Evolutionary conservation across 805 yeast genomes (phyloP), one percentile per base, ranked within the genome.

Genomic region (Vanderwaltozyma polyspora): DNA sequence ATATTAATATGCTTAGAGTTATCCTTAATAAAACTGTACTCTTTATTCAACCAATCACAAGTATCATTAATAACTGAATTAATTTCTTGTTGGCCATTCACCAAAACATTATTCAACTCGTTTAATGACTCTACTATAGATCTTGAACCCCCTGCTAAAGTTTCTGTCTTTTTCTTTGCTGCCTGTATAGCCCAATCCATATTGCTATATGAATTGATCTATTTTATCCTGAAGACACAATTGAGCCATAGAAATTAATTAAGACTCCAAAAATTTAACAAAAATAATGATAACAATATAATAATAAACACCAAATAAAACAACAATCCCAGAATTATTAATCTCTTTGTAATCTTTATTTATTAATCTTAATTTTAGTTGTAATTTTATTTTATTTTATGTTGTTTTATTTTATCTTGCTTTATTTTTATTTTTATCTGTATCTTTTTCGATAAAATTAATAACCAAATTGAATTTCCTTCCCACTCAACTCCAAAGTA

Each of bases 141-240:
- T 31, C 58, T 38, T 3, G 60, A 49, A 13, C 56, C 44, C 5
- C 57, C 57, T 24, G 54, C 47, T 13, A 43, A 37, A 25, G 45
- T 42, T 32, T 44, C 41, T n/a, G 46, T 40, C 36, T 53, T 52
- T 32, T 42, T 48, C 34, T 44, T 44, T 23, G 59, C 57, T 18
- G 59, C 52, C 29, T 38, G 32, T 12, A 49, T 40, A 15, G 50
- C 54, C 58, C 59, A 51, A 38, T 55, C 58, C 60, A 55, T 55
- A 8, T 7, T 28, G 13, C 26, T 24, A 7, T 21, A 21, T 21
- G 6, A 21, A 10, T 7, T 21, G 9, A 21, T 7, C 9, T 7
- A 21, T 10, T 21, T 21, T 21, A 7, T 21, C 23, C 23, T 7
- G 10, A 7, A 21, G 10, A 10, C 23, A 10, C 10, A 21, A 21